Evolutionary conservation across 2,329 filamentous ascomycete genomes (phyloP).

Genomic region (Ophiostoma angusticollis): DNA sequence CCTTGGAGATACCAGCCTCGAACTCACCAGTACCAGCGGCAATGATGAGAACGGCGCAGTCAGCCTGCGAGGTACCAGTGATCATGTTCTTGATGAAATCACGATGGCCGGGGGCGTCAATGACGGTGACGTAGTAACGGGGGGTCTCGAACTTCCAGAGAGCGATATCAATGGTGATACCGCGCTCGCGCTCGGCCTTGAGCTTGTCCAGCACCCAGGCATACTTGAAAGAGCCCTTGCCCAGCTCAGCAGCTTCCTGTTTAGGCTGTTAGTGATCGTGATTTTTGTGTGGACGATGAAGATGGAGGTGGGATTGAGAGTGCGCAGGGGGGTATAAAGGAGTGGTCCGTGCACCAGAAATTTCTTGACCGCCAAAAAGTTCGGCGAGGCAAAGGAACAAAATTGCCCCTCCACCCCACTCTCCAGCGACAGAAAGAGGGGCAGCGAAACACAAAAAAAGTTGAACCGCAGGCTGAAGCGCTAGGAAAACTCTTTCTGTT

Average conservation of each 20-base stretch:
- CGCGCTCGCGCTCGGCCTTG: constrained; percentile 99
- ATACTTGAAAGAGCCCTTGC: constrained; percentile 99
- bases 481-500: constrained; percentile 14
- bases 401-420: constrained; percentile 14
- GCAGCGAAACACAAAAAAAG: constrained; percentile 12
- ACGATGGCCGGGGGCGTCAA: constrained; percentile 98
- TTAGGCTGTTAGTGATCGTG: constrained; percentile 7
- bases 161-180: constrained; percentile 99
- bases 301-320: background rate
- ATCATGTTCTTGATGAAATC: constrained; percentile 99
- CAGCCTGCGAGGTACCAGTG: constrained; percentile 99
- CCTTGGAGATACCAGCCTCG: constrained; percentile 99
- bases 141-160: constrained; percentile 99
- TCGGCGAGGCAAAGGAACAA: background rate
- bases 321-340: background rate
- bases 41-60: constrained; percentile 99
- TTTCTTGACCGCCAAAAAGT: constrained; percentile 10
- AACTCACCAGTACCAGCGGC: constrained; percentile 99
- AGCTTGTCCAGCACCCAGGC: constrained; percentile 99
- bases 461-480: constrained; percentile 3
- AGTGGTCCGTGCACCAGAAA: constrained; percentile 8
- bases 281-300: no score
- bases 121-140: constrained; percentile 97
- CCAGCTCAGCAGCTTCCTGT: constrained; percentile 95
- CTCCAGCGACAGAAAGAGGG: constrained; percentile 4